Evolutionary conservation across 306 rosid genomes (phyloP).

Genomic region (Lathyrus sativus): DNA sequence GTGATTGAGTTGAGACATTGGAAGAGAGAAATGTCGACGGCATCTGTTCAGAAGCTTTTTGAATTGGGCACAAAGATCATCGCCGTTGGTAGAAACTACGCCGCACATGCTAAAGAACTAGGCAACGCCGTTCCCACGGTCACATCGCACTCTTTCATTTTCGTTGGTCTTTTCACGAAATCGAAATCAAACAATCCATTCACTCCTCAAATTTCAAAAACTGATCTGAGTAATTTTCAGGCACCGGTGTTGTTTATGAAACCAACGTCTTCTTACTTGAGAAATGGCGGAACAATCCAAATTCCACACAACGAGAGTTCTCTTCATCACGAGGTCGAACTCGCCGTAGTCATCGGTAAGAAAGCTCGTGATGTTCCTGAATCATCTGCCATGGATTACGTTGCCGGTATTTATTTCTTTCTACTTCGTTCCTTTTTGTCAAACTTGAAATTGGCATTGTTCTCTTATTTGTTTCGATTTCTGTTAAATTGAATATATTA

Average conservation of each 20-base stretch:
- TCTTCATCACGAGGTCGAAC: slow-evolving; percentile 90
- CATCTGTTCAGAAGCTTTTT: slow-evolving; percentile 60
- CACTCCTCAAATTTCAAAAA: background rate
- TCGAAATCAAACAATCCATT: background rate
- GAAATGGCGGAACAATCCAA: slow-evolving; percentile 84
- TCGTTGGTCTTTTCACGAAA: background rate
- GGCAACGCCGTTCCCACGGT: slow-evolving; percentile 99
- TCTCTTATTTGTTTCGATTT: background rate
- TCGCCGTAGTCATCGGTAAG: slow-evolving; percentile 81
- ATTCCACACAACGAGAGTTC: slow-evolving; percentile 81
- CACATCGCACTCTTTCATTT: background rate
- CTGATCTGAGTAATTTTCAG: slow-evolving; percentile 40
- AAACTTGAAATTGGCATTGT: background rate
- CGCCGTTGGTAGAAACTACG: slow-evolving; percentile 92
- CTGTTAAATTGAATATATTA: background rate
- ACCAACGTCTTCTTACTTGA: slow-evolving; percentile 91
- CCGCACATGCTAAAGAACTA: slow-evolving; percentile 92
- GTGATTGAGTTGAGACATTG: background rate
- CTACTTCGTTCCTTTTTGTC: background rate
- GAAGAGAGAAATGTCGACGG: slow-evolving; percentile 53
- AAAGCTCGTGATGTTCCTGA: slow-evolving; percentile 87
- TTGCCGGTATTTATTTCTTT: slow-evolving; percentile 54
- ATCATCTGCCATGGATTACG: slow-evolving; percentile 83
- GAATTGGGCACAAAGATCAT: slow-evolving; percentile 79
- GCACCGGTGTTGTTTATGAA: slow-evolving; percentile 86